A percentile compares a stretch with the other conserved stretches of the same genome.
Evolutionary conservation across 1,284 basidiomycete genomes (phyloP).

Genomic region (Irpex rosettiformis): DNA sequence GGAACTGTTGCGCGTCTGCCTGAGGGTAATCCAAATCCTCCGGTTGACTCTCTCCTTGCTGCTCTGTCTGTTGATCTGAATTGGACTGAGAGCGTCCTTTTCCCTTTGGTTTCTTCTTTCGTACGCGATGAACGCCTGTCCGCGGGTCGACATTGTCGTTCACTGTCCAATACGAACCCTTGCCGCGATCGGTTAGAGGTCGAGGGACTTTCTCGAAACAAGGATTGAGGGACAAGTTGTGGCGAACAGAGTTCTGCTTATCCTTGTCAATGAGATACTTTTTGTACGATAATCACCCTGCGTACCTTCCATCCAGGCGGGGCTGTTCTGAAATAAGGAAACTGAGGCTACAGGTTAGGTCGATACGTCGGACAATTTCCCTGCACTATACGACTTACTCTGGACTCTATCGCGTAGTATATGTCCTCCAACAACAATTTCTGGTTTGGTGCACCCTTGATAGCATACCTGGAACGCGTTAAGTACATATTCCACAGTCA

Average conservation of each 20-base stretch:
- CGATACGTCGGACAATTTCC: not conserved
- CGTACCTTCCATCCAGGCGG: slow-evolving; percentile 84
- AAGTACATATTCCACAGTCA: not conserved
- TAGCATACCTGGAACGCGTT: slow-evolving; percentile 60
- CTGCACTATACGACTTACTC: slow-evolving; percentile 51
- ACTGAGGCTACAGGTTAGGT: slow-evolving; percentile 39
- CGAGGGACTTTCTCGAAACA: slow-evolving; percentile 91
- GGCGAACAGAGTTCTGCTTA: slow-evolving; percentile 85
- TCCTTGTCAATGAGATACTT: not conserved
- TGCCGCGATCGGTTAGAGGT: slow-evolving; percentile 83
- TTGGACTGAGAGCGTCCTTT: slow-evolving; percentile 24
- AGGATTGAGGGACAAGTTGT: slow-evolving; percentile 91
- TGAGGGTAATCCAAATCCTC: slow-evolving; percentile 58
- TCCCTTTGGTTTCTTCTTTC: slow-evolving; percentile 76
- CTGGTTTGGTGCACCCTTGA: slow-evolving; percentile 82
- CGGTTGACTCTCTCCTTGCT: slow-evolving; percentile 10
- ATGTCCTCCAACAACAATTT: slow-evolving; percentile 81
- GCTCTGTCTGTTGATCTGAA: slow-evolving; percentile 5
- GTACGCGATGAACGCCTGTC: slow-evolving; percentile 78
- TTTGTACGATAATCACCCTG: slow-evolving; percentile 10
- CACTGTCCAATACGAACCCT: slow-evolving; percentile 86
- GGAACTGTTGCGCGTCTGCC: slow-evolving; percentile 36
- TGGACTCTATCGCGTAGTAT: slow-evolving; percentile 83
- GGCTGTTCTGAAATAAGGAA: slow-evolving; percentile 79
- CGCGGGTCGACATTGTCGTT: slow-evolving; percentile 84